These are phyloP conservation scores for Penicillium macrosclerotiorum DNA, from an alignment of 495 filamentous ascomycete species.

Conservation along the genomic window DNA sequence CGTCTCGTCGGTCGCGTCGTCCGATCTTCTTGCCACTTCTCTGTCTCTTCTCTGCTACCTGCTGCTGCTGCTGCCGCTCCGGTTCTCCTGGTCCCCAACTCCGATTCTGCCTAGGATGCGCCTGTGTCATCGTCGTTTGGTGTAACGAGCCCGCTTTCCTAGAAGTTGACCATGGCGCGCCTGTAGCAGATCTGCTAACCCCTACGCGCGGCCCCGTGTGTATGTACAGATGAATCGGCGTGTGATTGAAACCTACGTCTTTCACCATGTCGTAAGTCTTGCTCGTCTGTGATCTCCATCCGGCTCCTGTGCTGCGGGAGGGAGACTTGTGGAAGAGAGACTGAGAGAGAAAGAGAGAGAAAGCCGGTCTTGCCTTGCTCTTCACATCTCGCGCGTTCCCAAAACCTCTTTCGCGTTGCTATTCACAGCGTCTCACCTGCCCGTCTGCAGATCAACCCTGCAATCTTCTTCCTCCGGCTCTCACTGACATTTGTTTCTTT, in stretches of 20 bases:
- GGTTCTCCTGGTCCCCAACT: constrained; percentile 26
- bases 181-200: constrained; percentile 43
- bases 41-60: constrained; percentile 23
- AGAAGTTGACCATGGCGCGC: constrained; percentile 36
- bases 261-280: constrained; percentile 56
- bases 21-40: constrained; percentile 8
- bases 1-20: too few species aligned
- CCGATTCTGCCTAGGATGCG: constrained; percentile 42
- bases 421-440: constrained; percentile 6
- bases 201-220: constrained; percentile 32
- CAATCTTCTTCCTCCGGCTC: too few species aligned
- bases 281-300: constrained; percentile 34
- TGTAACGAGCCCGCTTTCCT: constrained; percentile 40
- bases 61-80: constrained; percentile 23
- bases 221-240: constrained; percentile 45
- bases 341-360: neutral
- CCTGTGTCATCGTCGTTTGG: constrained; percentile 46
- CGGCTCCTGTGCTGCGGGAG: constrained; percentile 19
- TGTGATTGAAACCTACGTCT: constrained; percentile 39
- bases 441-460: too few species aligned
- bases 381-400: constrained; percentile 13
- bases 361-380: too few species aligned
- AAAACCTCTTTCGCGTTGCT: constrained; percentile 2
- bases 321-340: constrained; percentile 19
- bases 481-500: constrained; percentile 4